Evolutionary conservation across 2,329 filamentous ascomycete species (phyloP).

Genomic region (Fusarium globosum): DNA sequence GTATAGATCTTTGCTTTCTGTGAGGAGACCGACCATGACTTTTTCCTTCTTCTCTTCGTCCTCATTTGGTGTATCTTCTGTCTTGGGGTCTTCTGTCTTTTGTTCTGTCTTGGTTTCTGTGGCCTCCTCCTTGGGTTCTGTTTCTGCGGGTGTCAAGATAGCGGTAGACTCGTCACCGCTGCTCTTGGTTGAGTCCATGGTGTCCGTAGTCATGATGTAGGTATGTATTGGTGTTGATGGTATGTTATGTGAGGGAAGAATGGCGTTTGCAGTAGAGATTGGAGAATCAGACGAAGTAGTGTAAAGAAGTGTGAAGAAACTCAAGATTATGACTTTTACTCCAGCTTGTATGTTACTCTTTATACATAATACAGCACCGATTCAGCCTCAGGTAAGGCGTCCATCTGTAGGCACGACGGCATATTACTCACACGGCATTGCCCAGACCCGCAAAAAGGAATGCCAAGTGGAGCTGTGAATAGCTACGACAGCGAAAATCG

Average conservation of each 20-base stretch:
- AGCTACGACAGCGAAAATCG: neutral
- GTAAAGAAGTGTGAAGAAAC: neutral
- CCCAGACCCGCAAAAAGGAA: neutral
- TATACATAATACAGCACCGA: slow-evolving; percentile 30
- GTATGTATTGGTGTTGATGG: neutral
- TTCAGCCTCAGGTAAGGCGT: neutral
- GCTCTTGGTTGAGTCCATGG: slow-evolving; percentile 38
- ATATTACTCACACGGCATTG: slow-evolving; percentile 33
- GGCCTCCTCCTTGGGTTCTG: slow-evolving; percentile 25
- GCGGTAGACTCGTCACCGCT: slow-evolving; percentile 38
- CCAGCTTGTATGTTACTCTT: neutral
- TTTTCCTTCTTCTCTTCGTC: slow-evolving; percentile 38
- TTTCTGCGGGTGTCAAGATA: slow-evolving; percentile 38
- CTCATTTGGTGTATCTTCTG: slow-evolving; percentile 8
- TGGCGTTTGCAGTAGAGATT: neutral
- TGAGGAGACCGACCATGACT: slow-evolving; percentile 50
- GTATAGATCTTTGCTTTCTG: slow-evolving; percentile 57
- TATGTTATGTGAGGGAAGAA: neutral
- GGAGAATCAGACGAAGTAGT: neutral
- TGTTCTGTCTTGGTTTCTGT: slow-evolving; percentile 24
- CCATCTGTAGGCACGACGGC: slow-evolving; percentile 6
- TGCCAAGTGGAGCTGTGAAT: neutral
- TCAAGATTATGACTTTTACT: neutral
- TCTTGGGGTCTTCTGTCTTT: slow-evolving; percentile 15
- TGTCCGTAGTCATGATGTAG: slow-evolving; percentile 24